These are phyloP conservation scores for Aspergillus sp. DNA, from an alignment of 2,329 filamentous ascomycete species.

Conservation along the genomic window DNA sequence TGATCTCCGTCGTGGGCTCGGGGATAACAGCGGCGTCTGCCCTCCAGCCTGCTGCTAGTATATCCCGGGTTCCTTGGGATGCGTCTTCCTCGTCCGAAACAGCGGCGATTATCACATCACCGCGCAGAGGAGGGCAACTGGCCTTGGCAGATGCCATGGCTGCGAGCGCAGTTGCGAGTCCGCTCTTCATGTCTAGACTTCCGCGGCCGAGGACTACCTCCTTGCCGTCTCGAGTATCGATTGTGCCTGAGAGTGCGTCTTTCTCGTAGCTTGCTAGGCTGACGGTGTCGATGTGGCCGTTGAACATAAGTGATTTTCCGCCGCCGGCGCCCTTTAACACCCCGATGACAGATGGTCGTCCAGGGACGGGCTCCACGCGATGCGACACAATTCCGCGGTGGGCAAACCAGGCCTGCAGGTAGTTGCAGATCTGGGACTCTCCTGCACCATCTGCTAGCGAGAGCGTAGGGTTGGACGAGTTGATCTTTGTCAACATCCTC, in stretches of 20 bases:
- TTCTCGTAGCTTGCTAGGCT: slow-evolving; percentile 49
- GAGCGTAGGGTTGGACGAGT: slow-evolving; percentile 51
- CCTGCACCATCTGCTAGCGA: slow-evolving; percentile 46
- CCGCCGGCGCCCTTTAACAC: slow-evolving; percentile 48
- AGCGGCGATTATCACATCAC: slow-evolving; percentile 54
- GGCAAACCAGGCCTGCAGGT: slow-evolving; percentile 52
- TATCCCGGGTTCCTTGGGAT: slow-evolving; percentile 53
- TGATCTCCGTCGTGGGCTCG: slow-evolving; percentile 49
- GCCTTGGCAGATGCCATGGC: slow-evolving; percentile 42
- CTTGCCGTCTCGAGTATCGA: slow-evolving; percentile 35
- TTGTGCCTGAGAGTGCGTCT: slow-evolving; percentile 46
- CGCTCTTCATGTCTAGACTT: slow-evolving; percentile 54
- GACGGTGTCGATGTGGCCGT: slow-evolving; percentile 56
- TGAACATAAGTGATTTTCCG: slow-evolving; percentile 53
- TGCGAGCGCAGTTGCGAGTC: slow-evolving; percentile 49
- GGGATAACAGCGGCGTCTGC: slow-evolving; percentile 54
- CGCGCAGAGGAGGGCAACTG: slow-evolving; percentile 32
- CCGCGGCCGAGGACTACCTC: slow-evolving; percentile 47
- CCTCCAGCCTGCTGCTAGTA: slow-evolving; percentile 53
- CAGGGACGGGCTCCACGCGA: slow-evolving; percentile 48
- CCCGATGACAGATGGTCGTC: slow-evolving; percentile 54
- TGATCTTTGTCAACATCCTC: slow-evolving; percentile 48
- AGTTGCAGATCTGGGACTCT: slow-evolving; percentile 49
- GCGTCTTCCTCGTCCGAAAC: slow-evolving; percentile 56
- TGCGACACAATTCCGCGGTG: slow-evolving; percentile 54